Conservation (phyloP, 495 filamentous ascomycete genomes). For the Hypoxylon perforatum region DNA sequence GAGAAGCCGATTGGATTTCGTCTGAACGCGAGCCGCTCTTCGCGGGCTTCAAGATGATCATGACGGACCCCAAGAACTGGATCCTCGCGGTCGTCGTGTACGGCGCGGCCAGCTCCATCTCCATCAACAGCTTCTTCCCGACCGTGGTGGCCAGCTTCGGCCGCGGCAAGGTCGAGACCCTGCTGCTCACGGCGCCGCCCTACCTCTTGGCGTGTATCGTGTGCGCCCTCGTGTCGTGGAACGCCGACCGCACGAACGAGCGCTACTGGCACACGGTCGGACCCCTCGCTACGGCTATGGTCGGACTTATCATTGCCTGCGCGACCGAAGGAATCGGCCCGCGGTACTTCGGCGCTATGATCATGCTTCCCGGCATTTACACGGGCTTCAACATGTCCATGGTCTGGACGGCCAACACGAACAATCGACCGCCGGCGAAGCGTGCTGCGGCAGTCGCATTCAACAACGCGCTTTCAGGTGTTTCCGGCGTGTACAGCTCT, state of each 20-base stretch:
- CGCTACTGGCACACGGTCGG: conserved; percentile 74
- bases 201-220: conserved; percentile 71
- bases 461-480: conserved; percentile 75
- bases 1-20: conserved; percentile 60
- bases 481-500: conserved; percentile 68
- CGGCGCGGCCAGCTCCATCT: conserved; percentile 3
- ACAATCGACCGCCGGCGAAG: conserved; percentile 75
- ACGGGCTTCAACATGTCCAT: conserved; percentile 69
- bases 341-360: conserved; percentile 69
- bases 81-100: conserved; percentile 55
- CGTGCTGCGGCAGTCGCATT: conserved; percentile 73
- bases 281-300: conserved; percentile 69
- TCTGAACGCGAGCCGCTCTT: conserved; percentile 50
- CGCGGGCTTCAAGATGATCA: conserved; percentile 61
- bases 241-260: conserved; percentile 73
- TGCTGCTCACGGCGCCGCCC: conserved; percentile 73
- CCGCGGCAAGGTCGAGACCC: conserved; percentile 50
- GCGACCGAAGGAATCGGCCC: conserved; percentile 65
- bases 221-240: conserved; percentile 71
- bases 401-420: conserved; percentile 73
- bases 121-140: conserved; percentile 48
- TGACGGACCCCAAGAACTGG: conserved; percentile 56
- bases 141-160: conserved; percentile 15
- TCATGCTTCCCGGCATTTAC: conserved; percentile 67
- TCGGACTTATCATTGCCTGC: conserved; percentile 72